phyloP scores from a whole-genome alignment of 371 early-diverging fungal genomes.

The Syncephalastrum monosporum region DNA sequence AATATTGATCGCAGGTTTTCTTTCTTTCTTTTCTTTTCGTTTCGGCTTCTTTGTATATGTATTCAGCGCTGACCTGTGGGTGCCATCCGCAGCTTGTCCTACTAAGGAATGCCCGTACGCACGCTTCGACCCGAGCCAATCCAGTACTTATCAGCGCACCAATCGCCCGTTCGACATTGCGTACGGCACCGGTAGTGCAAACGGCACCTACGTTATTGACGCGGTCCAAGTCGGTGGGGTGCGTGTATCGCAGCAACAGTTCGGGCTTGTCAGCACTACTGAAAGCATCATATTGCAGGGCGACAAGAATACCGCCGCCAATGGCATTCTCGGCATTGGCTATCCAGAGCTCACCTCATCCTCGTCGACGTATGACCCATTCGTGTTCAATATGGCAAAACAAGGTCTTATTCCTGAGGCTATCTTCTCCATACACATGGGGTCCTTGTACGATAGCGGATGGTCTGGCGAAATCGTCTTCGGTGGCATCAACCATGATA shows the following conservation, averaged over 20 bases:
- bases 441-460: constrained; percentile 9
- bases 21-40: no score
- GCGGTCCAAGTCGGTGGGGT: constrained; percentile 45
- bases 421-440: constrained; percentile 39
- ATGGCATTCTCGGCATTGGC: constrained; percentile 27
- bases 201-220: constrained; percentile 56
- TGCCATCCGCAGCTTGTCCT: constrained; percentile 32
- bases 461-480: constrained; percentile 53
- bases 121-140: constrained; percentile 50
- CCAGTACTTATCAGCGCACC: constrained; percentile 47
- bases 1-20: no score
- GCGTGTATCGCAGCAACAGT: constrained; percentile 47
- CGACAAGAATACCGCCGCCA: constrained; percentile 20
- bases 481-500: constrained; percentile 48
- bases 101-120: constrained; percentile 20
- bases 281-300: constrained; percentile 48
- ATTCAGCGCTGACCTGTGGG: constrained; percentile 49
- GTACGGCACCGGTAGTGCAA: constrained; percentile 61
- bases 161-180: constrained; percentile 49
- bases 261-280: constrained; percentile 51
- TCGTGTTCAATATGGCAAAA: constrained; percentile 29
- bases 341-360: constrained; percentile 29
- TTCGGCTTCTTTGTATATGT: no score
- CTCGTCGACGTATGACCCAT: constrained; percentile 20
- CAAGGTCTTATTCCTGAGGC: constrained; percentile 33